Evolutionary conservation across 352 stramenopile species (phyloP), one percentile per base, ranked within the genome.

Genomic region (Phytopythium helicoides): DNA sequence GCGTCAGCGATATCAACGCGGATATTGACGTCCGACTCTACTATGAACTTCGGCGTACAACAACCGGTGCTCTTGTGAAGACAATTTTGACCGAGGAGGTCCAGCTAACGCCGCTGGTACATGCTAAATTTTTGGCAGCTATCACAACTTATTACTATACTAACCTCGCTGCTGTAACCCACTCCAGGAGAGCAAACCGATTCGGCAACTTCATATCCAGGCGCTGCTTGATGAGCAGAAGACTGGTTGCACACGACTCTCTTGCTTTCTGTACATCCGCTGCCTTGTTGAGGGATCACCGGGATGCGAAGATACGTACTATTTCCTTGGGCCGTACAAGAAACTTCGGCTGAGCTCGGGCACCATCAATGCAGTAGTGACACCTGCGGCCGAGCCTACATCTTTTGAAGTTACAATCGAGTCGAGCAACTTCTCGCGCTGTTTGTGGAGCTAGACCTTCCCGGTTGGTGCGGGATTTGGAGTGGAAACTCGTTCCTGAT

Each of bases 301-400:
- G 6, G 40, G 47, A 33, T 84, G 73, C 34, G 67, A 73, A 22
- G 72, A 88, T 40, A 69, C 73, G 21, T 59, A 79, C 49, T 62
- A 87, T 38, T 87, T 92, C 56, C 91, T 90, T 33, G 63, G 69
- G 9, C 71, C 79, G 49, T 89, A 74, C 71, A 93, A 90, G 60
- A 41, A 76, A 23, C 64, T 93, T 3, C 51, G 68, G 4, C 50
- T 91, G 31, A 52, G 60, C 7, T 68, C 66, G 52, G 65, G 71
- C 14, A 33, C 51, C 1, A 51, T 92, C 42, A 18, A 19, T 37
- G 67, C 47, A 19, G 44, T 54, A 18, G 25, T 47, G 18, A 15
- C 45, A 10, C n/a, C 45, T 6, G 26, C 31, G 9, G n/a, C 16
- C 38, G 50, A 56, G 16, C 19, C 15, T 6, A 22, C 15, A 7